Base-by-base conservation (phyloP, 148 eudicot species). In the Chenopodium suecicum region DNA sequence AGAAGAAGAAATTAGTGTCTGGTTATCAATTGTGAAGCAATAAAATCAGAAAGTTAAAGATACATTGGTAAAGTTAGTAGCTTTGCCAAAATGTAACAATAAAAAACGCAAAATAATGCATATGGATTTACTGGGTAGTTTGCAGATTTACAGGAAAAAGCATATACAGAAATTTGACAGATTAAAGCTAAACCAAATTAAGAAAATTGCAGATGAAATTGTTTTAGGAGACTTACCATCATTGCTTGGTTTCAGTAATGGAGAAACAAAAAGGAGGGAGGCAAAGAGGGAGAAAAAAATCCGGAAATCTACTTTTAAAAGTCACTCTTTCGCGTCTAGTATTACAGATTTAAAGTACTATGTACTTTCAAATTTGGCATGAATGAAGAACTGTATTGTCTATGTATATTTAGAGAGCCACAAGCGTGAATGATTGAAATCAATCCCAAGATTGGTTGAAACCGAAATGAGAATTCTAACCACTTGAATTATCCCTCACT, bases 211-310 rank as follows among this genome's bases (percentile, higher is more conserved):
- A 72, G 73, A 77, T 16, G 16, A 69, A 69, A 70, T 29, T 46
- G 46, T 9, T 8, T 79, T 75, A 56, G 29, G 22, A 75, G 58
- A 73, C 81, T 73, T 32, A 83, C 85, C 85, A 83, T 83, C 85
- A 78, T 83, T 50, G 13, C 65, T 48, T n/a, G 23, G 50, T 47
- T n/a, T 29, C 11, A 2, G 29, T 23, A 41, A 41, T 41, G 44
- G 44, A 41, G 44, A 41, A 5, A 41, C 44, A 41, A 41, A 41
- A 6, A 41, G 44, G 44, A 41, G 44, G 44, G 7, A 41, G 8
- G 44, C 8, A 5, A 5, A 4, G 5, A 7, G 44, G 44, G 44
- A 41, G 7, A 41, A 7, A 34, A 34, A 34, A 4, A 4, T 34
- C 32, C 32, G 32, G 32, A 34, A 34, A 34, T 34, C 37, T 3